phyloP scores from a whole-genome alignment of 768 basidiomycete species.

The Lactarius vividus region DNA sequence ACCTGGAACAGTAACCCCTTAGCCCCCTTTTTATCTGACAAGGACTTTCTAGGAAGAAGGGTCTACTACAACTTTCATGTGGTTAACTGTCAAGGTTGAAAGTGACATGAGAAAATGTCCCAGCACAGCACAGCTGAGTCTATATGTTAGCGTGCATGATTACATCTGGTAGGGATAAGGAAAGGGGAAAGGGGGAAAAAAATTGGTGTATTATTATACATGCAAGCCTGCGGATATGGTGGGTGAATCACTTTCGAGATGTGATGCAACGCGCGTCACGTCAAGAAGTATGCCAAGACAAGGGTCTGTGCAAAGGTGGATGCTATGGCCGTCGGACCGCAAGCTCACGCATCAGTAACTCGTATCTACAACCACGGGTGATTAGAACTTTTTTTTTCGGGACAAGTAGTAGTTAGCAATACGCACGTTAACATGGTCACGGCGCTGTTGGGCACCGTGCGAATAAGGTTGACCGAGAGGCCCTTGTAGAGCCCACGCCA shows the following conservation, averaged over 20 bases:
- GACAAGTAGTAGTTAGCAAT: too few relatives aligned
- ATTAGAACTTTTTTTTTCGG: conserved; percentile 24
- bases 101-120: conserved; percentile 6
- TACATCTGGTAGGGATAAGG: conserved; percentile 8
- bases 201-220: conserved; percentile 20
- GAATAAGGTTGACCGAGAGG: conserved; percentile 86
- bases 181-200: neutral
- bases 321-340: conserved; percentile 15
- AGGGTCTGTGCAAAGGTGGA: neutral
- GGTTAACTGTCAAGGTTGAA: neutral
- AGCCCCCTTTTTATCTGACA: neutral
- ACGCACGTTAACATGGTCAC: conserved; percentile 93
- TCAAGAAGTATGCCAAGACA: conserved; percentile 6
- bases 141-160: conserved; percentile 19
- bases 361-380: conserved; percentile 36
- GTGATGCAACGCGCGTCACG: neutral
- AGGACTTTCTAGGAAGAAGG: neutral
- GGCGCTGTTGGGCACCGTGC: conserved; percentile 95
- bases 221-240: conserved; percentile 14
- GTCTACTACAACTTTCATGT: neutral
- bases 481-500: conserved; percentile 92
- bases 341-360: conserved; percentile 41
- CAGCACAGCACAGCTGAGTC: conserved; percentile 3
- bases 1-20: neutral
- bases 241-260: conserved; percentile 20